Evolutionary conservation across 257 asterid species (phyloP).

Genomic region (Solanum chilense): DNA sequence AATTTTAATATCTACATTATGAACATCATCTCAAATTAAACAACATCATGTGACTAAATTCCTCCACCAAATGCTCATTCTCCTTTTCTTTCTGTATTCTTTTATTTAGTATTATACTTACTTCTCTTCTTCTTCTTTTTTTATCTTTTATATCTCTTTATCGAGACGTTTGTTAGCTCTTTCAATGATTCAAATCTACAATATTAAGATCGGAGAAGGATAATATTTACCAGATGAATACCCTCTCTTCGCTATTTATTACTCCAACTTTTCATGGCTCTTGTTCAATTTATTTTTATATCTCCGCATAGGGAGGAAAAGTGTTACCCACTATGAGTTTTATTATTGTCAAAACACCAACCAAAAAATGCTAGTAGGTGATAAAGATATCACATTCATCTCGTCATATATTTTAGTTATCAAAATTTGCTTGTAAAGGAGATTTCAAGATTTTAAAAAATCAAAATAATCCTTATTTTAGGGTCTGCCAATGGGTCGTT

Average conservation of each 20-base stretch:
- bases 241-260: background rate
- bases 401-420: background rate
- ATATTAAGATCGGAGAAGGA: background rate
- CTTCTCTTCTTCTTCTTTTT: no score
- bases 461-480: background rate
- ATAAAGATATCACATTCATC: background rate
- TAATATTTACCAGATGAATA: no score
- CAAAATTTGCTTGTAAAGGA: background rate
- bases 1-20: background rate
- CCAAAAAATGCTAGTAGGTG: background rate
- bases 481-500: background rate
- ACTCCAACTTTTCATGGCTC: background rate
- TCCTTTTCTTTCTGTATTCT: background rate
- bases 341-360: background rate
- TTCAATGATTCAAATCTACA: background rate
- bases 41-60: background rate
- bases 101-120: no score
- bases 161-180: background rate
- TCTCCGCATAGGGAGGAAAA: background rate
- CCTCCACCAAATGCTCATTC: background rate
- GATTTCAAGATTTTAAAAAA: background rate
- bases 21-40: background rate
- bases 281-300: background rate
- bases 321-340: background rate
- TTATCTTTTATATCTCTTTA: no score